Conservation (phyloP, 2,329 filamentous ascomycete species). For the Colletotrichum theobromicola region DNA sequence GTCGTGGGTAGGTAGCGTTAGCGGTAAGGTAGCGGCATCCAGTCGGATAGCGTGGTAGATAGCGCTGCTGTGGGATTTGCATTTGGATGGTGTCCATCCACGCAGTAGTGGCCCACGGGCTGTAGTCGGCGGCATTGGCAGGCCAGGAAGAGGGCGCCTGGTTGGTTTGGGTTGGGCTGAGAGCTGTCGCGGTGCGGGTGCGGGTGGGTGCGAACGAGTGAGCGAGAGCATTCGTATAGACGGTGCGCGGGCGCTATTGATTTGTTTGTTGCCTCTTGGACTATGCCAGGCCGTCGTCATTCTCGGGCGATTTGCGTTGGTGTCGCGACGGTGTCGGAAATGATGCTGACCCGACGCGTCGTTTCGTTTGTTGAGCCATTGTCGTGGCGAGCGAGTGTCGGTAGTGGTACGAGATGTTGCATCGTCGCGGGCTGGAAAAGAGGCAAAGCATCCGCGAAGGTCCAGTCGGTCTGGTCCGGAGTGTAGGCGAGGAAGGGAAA, state of each 20-base stretch:
- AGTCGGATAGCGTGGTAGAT: background rate
- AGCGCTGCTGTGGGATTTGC: slow-evolving; percentile 14
- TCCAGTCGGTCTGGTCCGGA: background rate
- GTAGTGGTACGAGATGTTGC: background rate
- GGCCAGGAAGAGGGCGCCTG: background rate
- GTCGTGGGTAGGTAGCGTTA: slow-evolving; percentile 8
- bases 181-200: background rate
- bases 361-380: background rate
- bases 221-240: background rate
- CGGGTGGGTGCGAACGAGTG: background rate
- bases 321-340: background rate
- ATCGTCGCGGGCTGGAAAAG: background rate
- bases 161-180: background rate
- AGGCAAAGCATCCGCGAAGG: background rate
- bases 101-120: slow-evolving; percentile 2
- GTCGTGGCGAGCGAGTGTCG: background rate
- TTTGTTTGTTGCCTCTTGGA: background rate
- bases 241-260: background rate
- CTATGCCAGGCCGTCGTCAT: background rate
- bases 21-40: slow-evolving; percentile 5
- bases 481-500: background rate
- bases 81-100: slow-evolving; percentile 10
- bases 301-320: background rate
- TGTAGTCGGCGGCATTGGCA: background rate
- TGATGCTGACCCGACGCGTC: background rate